These are phyloP conservation scores for Selaginella tamariscina DNA, from an alignment of 75 land plant genomes.

Conservation along the genomic window DNA sequence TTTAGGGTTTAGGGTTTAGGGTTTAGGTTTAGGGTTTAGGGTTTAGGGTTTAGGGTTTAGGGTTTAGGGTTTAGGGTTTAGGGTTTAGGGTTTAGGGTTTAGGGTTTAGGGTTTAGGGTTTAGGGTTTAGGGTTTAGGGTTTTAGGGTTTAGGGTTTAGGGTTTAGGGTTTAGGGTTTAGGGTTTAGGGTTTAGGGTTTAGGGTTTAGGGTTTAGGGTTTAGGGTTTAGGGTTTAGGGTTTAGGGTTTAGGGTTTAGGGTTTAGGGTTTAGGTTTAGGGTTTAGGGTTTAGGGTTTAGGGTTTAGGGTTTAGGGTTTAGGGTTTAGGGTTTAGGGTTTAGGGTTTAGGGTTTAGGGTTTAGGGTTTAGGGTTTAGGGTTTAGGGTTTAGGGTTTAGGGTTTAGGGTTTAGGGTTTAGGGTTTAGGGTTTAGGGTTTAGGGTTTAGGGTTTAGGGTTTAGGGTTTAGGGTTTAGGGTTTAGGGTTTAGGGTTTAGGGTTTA, in stretches of 20 bases:
- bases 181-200: conserved; percentile 30
- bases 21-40: conserved; percentile 30
- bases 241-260: conserved; percentile 30
- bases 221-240: conserved; percentile 28
- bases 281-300: conserved; percentile 17
- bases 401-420: conserved; percentile 17
- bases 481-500: conserved; percentile 30
- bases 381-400: conserved; percentile 15
- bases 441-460: conserved; percentile 38
- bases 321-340: conserved; percentile 12
- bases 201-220: conserved; percentile 33
- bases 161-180: conserved; percentile 17
- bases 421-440: conserved; percentile 32
- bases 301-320: no score
- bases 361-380: conserved; percentile 16
- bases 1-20: conserved; percentile 16
- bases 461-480: conserved; percentile 22
- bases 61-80: conserved; percentile 38
- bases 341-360: conserved; percentile 19
- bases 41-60: conserved; percentile 25
- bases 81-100: conserved; percentile 35
- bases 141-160: conserved; percentile 27
- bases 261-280: conserved; percentile 17
- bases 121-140: conserved; percentile 29
- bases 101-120: conserved; percentile 28